Evolutionary conservation across 169 alveolate genomes (phyloP), one percentile per base, ranked within the genome.

Genomic region (Eimeria sp.): DNA sequence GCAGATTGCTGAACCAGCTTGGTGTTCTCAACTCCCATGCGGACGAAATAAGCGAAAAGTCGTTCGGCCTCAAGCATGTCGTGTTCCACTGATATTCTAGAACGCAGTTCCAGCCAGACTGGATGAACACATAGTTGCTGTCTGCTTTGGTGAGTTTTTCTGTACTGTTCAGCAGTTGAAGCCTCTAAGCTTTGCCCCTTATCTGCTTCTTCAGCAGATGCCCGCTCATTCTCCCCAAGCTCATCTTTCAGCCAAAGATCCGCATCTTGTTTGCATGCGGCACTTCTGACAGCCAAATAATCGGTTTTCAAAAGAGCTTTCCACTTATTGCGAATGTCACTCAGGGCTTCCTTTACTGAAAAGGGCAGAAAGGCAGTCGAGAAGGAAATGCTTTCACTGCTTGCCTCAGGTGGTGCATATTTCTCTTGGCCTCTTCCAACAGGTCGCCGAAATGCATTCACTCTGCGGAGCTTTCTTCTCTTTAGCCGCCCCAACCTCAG

Each of bases 251-350:
- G 82, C 94, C 94, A 87, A 30, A 87, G 94, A 40, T 62, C 78
- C 30, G 94, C 94, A 46, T 66, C 94, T 46, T 87, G 94, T 27
- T 62, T 66, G 64, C 94, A 87, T n/a, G 94, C 94, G 3, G 94
- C 68, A 25, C 94, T 87, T 25, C 62, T 43, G 54, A 87, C 82
- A 30, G 82, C 78, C 33, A 87, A 87, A 66, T 46, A 46, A 23
- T 87, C 94, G 13, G 80, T 62, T 30, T 27, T 43, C 83, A 87
- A 46, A 10, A 87, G 78, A 52, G 71, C 11, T 66, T 66, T 66
- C 94, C 83, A 87, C 83, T 52, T 66, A 4, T 37, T 62, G n/a
- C 94, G 80, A 64, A 64, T 20, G 37, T 43, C 66, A 27, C 13
- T 14, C n/a, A 87, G 43, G 68, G 83, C 83, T 4, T 40, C 72